Evolutionary conservation across 2,329 filamentous ascomycete species (phyloP), one percentile per base, ranked within the genome.

Genomic region (Nemania sp.): DNA sequence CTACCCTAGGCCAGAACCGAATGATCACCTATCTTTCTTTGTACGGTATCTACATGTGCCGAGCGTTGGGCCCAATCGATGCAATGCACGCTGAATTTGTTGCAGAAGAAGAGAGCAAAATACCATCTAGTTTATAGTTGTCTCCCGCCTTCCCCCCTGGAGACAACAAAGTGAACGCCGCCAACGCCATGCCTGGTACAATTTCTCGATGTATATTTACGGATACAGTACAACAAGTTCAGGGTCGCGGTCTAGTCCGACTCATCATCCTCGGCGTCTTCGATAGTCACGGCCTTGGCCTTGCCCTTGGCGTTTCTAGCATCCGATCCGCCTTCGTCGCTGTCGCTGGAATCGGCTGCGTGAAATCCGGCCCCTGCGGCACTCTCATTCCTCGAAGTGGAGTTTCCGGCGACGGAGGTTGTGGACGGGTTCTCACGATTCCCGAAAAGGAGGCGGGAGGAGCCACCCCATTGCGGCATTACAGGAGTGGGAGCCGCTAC

Each of bases 401-500:
- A 15, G 21, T 57, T 50, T 29, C n/a, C 55, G 13, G 48, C 18
- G 18, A 48, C 9, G 57, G 56, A 34, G n/a, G 64, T 47, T 15
- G 67, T 53, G 13, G 65, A 62, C 1, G 63, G 60, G 40, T 55
- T 51, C 11, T 59, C 59, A 53, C 72, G 72, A 49, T 69, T 74
- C 15, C 72, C 72, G 57, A 83, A 83, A n/a, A 59, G 45, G 0
- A 83, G 72, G 67, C 83, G 82, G 15, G 80, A 76, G 2, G 79
- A 72, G 13, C 80, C 79, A 48, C 80, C 80, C 82, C 83, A 85
- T 58, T 78, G 80, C 5, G 82, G 81, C 59, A 78, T 69, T 20
- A 80, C 69, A 15, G 81, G 80, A 20, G 78, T 81, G 2, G 81
- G 81, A 4, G 81, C 78, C 13, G 81, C 77, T 15, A 83, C 79